phyloP scores from a whole-genome alignment of 176 grass and related monocot genomes.

The Alopecurus myosuroides region DNA sequence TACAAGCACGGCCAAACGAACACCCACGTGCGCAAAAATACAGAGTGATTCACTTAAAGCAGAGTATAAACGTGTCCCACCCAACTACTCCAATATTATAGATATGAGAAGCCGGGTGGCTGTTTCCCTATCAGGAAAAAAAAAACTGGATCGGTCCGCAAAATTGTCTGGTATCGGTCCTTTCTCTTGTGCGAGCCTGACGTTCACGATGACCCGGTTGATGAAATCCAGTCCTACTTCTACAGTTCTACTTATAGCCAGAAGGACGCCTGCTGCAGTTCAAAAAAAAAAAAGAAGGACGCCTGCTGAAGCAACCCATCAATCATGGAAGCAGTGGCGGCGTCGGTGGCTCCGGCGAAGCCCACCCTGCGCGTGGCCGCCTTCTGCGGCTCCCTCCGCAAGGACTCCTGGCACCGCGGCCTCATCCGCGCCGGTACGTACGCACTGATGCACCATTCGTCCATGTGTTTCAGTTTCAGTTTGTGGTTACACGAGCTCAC shows the following conservation, averaged over 20 bases:
- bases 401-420: conserved; percentile 48
- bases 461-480: neutral
- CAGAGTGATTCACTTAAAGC: neutral
- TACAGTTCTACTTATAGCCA: no score
- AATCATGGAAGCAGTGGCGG: neutral
- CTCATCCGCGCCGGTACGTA: conserved; percentile 69
- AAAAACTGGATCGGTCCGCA: no score
- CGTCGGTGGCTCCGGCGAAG: neutral
- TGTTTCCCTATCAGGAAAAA: no score
- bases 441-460: neutral
- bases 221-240: no score
- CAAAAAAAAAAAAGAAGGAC: no score
- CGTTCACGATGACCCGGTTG: neutral
- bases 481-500: neutral
- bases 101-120: no score
- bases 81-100: no score
- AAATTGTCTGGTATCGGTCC: no score
- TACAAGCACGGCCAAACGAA: neutral
- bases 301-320: neutral
- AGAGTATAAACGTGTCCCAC: neutral
- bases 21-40: neutral
- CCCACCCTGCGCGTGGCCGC: conserved; percentile 31
- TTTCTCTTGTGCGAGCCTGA: neutral
- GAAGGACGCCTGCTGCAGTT: no score
- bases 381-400: conserved; percentile 64